Evolutionary conservation across 371 early-diverging fungal species (phyloP).

Genomic region (Choanephora cucurbitarum): DNA sequence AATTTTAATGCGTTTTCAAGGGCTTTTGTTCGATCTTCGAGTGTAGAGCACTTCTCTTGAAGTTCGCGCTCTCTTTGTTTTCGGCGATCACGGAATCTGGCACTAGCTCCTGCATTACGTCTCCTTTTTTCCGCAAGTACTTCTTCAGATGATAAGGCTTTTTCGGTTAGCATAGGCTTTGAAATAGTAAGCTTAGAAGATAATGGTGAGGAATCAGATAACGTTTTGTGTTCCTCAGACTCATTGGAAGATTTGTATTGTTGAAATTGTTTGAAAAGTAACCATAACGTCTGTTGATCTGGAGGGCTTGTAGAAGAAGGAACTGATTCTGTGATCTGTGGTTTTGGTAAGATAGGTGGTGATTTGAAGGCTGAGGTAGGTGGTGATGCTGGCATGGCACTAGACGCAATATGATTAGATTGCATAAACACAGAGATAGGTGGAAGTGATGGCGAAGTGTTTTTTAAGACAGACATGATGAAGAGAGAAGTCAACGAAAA

Average conservation of each 20-base stretch:
- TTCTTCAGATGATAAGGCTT: constrained; percentile 31
- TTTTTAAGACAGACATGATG: not conserved
- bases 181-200: too few relatives aligned
- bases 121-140: constrained; percentile 62
- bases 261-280: constrained; percentile 15
- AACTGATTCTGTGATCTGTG: constrained; percentile 2
- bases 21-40: constrained; percentile 51
- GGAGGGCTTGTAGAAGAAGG: constrained; percentile 5
- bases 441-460: constrained; percentile 8
- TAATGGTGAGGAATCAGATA: not conserved
- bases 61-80: constrained; percentile 61
- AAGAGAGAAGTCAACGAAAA: constrained; percentile 1
- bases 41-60: constrained; percentile 46
- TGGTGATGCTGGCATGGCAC: constrained; percentile 23
- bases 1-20: constrained; percentile 40
- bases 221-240: constrained; percentile 13
- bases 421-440: constrained; percentile 22
- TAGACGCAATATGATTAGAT: not conserved
- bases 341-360: constrained; percentile 23
- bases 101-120: constrained; percentile 59
- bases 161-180: not conserved
- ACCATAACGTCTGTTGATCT: constrained; percentile 21
- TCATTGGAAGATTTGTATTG: not conserved
- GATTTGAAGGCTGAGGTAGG: constrained; percentile 16
- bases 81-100: constrained; percentile 60